Evolutionary conservation across 2,329 filamentous ascomycete species (phyloP).

Genomic region (Monosporascus ibericus): DNA sequence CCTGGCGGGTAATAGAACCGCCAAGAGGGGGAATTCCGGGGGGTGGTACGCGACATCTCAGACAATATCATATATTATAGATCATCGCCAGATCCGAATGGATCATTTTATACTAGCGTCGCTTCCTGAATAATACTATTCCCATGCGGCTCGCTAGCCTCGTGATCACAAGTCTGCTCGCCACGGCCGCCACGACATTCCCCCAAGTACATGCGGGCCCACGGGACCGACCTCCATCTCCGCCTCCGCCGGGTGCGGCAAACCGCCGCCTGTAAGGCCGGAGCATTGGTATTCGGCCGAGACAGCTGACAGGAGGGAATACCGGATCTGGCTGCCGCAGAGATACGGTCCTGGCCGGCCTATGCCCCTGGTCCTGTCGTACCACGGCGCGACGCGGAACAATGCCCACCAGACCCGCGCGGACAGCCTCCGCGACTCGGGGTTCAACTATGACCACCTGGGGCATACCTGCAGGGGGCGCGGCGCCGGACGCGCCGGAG

Average conservation of each 20-base stretch:
- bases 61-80: too few relatives aligned
- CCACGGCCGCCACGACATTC: neutral
- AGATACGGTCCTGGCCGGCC: conserved; percentile 29
- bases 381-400: conserved; percentile 35
- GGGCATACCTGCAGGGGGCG: conserved; percentile 37
- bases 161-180: neutral
- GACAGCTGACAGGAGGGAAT: neutral
- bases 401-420: conserved; percentile 32
- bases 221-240: neutral
- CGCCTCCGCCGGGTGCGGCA: neutral
- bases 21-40: too few relatives aligned
- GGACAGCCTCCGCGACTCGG: conserved; percentile 37
- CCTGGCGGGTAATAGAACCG: too few relatives aligned
- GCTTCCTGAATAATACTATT: neutral
- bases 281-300: neutral
- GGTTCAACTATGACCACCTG: conserved; percentile 36
- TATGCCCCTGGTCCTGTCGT: conserved; percentile 39
- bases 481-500: conserved; percentile 25
- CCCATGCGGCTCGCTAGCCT: neutral
- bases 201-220: neutral
- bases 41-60: too few relatives aligned
- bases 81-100: too few relatives aligned
- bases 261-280: neutral
- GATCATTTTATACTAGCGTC: too few relatives aligned
- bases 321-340: neutral